A percentile compares a stretch with the other conserved stretches of the same genome.
phyloP scores from a whole-genome alignment of 1,284 basidiomycete genomes.

The Thelephora terrestris region DNA sequence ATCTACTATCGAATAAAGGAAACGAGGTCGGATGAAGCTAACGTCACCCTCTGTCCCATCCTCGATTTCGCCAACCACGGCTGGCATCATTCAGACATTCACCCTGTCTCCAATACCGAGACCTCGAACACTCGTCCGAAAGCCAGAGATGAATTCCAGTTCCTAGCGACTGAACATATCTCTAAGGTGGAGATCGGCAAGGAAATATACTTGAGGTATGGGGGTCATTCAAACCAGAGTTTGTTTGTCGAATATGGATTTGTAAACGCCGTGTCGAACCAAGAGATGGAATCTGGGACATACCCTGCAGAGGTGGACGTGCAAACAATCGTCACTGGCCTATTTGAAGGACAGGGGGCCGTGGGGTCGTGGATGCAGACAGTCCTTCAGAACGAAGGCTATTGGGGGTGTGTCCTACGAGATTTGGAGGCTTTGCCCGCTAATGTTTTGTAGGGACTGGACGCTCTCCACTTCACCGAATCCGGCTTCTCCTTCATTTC shows the following conservation, averaged over 20 bases:
- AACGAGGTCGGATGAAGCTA: slow-evolving; percentile 47
- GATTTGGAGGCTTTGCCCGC: slow-evolving; percentile 1
- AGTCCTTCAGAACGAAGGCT: slow-evolving; percentile 47
- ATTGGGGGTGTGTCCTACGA: slow-evolving; percentile 55
- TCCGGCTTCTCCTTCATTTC: slow-evolving; percentile 67
- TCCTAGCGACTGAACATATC: slow-evolving; percentile 38
- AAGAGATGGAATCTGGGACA: slow-evolving; percentile 20
- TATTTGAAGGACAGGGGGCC: slow-evolving; percentile 32
- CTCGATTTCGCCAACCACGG: slow-evolving; percentile 80
- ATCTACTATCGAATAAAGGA: slow-evolving; percentile 65
- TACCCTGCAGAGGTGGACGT: slow-evolving; percentile 51
- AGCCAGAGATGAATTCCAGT: slow-evolving; percentile 35
- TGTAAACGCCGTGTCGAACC: slow-evolving; percentile 29
- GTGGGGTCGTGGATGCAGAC: slow-evolving; percentile 36
- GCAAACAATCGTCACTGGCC: slow-evolving; percentile 40
- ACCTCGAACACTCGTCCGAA: slow-evolving; percentile 27
- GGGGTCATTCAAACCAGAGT: slow-evolving; percentile 59
- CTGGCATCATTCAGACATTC: slow-evolving; percentile 31
- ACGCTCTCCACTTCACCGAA: slow-evolving; percentile 49
- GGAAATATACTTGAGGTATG: slow-evolving; percentile 70
- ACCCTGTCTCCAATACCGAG: slow-evolving; percentile 29
- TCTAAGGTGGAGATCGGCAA: slow-evolving; percentile 34
- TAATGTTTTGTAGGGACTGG: slow-evolving; percentile 49
- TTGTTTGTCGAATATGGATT: slow-evolving; percentile 85
- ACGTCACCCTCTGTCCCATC: slow-evolving; percentile 76